Evolutionary conservation across 129 eudicot species (phyloP).

Genomic region (Oenanthe sinensis): DNA sequence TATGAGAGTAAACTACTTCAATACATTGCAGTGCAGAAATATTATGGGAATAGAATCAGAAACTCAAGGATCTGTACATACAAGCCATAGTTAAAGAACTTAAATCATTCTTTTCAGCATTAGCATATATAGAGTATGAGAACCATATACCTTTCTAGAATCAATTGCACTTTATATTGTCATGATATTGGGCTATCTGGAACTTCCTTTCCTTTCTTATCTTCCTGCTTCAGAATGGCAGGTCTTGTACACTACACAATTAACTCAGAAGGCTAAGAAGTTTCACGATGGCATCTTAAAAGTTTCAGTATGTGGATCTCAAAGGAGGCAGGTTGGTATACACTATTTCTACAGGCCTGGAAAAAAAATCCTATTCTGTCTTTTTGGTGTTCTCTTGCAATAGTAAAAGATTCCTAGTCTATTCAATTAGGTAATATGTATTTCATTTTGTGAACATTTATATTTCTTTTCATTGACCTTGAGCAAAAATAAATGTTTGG

Average conservation of each 20-base stretch:
- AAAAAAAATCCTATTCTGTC: neutral
- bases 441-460: neutral
- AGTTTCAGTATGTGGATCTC: slow-evolving; percentile 46
- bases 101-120: neutral
- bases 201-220: neutral
- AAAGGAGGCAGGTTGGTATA: slow-evolving; percentile 61
- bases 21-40: neutral
- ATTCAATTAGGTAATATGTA: neutral
- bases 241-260: slow-evolving; percentile 77
- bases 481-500: neutral
- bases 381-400: neutral
- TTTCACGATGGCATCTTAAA: slow-evolving; percentile 75
- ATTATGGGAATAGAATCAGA: neutral
- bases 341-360: neutral
- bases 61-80: neutral
- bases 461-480: too few species aligned
- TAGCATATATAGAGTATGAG: neutral
- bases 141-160: slow-evolving; percentile 6
- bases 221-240: slow-evolving; percentile 54
- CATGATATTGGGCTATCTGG: neutral
- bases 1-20: neutral
- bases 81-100: neutral
- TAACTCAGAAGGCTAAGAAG: slow-evolving; percentile 84
- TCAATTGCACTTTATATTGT: slow-evolving; percentile 5
- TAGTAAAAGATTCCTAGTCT: neutral